These are phyloP conservation scores for Aureobasidium sp. DNA, from an alignment of 2,329 filamentous ascomycete species.

Conservation along the genomic window DNA sequence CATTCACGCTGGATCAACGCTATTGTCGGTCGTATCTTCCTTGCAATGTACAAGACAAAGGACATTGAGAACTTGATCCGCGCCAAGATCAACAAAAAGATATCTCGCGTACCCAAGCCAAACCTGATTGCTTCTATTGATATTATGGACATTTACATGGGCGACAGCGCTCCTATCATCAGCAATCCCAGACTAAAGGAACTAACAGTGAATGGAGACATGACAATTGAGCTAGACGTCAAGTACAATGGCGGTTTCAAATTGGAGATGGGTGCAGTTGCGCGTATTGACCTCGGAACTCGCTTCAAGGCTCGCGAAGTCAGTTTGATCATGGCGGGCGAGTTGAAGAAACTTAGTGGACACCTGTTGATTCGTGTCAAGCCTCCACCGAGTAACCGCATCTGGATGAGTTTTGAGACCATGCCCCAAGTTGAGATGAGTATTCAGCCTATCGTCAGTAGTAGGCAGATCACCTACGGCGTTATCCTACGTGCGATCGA, in stretches of 20 bases:
- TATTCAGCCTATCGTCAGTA: conserved; percentile 94
- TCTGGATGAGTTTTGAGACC: conserved; percentile 95
- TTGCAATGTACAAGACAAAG: conserved; percentile 77
- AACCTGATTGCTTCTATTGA: conserved; percentile 79
- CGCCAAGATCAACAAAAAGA: conserved; percentile 90
- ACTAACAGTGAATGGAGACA: conserved; percentile 84
- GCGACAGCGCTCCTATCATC: conserved; percentile 78
- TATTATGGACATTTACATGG: conserved; percentile 78
- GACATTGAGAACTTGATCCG: conserved; percentile 73
- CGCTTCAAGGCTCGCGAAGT: conserved; percentile 88
- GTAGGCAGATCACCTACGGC: conserved; percentile 89
- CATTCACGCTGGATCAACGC: conserved; percentile 94
- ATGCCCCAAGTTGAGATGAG: conserved; percentile 89
- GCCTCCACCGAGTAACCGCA: conserved; percentile 84
- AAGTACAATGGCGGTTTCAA: conserved; percentile 84
- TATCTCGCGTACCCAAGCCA: conserved; percentile 85
- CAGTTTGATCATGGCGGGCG: conserved; percentile 77
- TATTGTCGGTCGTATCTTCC: conserved; percentile 77
- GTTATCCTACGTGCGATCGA: conserved; percentile 90
- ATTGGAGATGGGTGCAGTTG: conserved; percentile 85
- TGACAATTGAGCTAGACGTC: conserved; percentile 77
- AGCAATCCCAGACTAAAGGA: conserved; percentile 85
- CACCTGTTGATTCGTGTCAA: conserved; percentile 83
- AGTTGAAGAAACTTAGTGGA: conserved; percentile 77
- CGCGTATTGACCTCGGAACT: conserved; percentile 79